A percentile compares a stretch with the other conserved stretches of the same genome.
phyloP scores from a whole-genome alignment of 495 filamentous ascomycete species.

The Penicillium diatomitis region DNA sequence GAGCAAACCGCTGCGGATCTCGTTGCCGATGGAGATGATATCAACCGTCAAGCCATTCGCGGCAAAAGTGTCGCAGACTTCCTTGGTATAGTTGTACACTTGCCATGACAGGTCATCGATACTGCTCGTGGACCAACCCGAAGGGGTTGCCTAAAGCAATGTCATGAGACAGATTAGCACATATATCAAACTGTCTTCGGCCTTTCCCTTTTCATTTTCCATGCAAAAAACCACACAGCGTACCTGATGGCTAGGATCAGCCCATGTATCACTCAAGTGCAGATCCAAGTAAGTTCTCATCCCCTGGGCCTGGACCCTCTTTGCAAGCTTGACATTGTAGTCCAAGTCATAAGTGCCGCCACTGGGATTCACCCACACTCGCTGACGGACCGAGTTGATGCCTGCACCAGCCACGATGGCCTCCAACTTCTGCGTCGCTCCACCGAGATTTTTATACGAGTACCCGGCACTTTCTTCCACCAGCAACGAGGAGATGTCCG shows the following conservation, averaged over 20 bases:
- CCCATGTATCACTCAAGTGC: conserved; percentile 63
- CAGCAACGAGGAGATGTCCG: conserved; percentile 64
- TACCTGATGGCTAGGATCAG: conserved; percentile 38
- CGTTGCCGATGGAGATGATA: conserved; percentile 62
- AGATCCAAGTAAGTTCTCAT: conserved; percentile 60
- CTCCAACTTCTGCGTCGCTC: conserved; percentile 47
- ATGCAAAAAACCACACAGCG: neutral
- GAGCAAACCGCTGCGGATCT: conserved; percentile 54
- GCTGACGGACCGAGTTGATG: conserved; percentile 63
- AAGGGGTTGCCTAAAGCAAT: conserved; percentile 36
- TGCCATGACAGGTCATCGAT: conserved; percentile 50
- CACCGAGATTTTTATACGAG: conserved; percentile 48
- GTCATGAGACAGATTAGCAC: no score
- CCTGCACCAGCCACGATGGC: conserved; percentile 53
- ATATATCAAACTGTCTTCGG: neutral
- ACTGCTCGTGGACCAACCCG: conserved; percentile 49
- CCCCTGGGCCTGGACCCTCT: conserved; percentile 54
- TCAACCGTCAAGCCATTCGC: conserved; percentile 42
- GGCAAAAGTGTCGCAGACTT: conserved; percentile 51
- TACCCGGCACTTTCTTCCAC: conserved; percentile 54
- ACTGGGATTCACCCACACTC: conserved; percentile 62
- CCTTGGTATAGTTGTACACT: conserved; percentile 57
- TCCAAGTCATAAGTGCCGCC: conserved; percentile 57
- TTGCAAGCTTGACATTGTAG: conserved; percentile 60
- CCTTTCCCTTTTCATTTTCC: neutral